Evolutionary conservation across 2,329 filamentous ascomycete species (phyloP), one percentile per base, ranked within the genome.

Genomic region (Chrysosporium queenslandicum): DNA sequence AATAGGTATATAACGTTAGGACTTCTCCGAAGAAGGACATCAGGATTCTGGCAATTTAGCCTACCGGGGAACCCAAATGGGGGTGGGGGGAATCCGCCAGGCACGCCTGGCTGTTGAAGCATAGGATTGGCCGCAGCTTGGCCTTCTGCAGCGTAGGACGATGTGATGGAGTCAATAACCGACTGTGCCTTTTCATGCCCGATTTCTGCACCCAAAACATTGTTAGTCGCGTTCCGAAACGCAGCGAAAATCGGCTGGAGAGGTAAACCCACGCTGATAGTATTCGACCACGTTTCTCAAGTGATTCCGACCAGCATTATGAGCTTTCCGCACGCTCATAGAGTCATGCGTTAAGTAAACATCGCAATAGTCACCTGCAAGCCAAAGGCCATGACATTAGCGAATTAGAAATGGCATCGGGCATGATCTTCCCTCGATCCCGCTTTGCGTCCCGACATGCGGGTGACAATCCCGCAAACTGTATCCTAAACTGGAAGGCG

Each of bases 281-380:
- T 98, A 98, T 68, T 96, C 90, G 63, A 96, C 85, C 27, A 98
- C 92, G 71, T 98, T 98, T 65, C 92, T 87, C 58, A 98, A 75
- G 68, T 98, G 92, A 74, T 98, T 98, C 63, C 91, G 83, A 57
- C 92, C 92, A 68, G 82, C 86, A 77, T 98, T 98, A 73, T 98
- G 92, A 46, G 92, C 92, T 76, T 97, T 97, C 64, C 92, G 90
- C 72, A 98, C 92, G 73, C 89, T 95, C 91, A 97, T 97, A 42
- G 89, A 95, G 78, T 98, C 92, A 79, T 98, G 92, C 61, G 92
- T 98, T 63, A 98, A 86, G 79, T 98, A 98, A 71, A 98, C 92
- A 85, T 98, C 92, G 80, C 92, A 98, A 74, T 98, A 98, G 71
- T 98, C 92, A 78, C 90, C 72, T 77, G 53, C 27, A 18, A 51